These are phyloP conservation scores for Leccinum imitatum DNA, from an alignment of 768 basidiomycete genomes.

Conservation along the genomic window DNA sequence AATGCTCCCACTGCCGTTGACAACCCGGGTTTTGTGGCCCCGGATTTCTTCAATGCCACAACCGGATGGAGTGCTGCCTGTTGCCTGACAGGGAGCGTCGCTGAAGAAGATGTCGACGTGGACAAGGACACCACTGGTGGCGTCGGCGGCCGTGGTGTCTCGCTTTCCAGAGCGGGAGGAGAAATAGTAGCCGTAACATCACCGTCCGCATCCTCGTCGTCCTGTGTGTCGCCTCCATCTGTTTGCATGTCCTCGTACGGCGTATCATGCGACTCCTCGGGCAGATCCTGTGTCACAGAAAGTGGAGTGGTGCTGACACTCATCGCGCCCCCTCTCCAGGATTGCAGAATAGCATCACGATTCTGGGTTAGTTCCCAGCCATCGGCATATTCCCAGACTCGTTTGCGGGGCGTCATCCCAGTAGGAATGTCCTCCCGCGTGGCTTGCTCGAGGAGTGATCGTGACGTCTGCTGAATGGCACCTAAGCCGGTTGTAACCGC, in stretches of 20 bases:
- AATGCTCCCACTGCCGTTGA: constrained; percentile 27
- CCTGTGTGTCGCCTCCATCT: constrained; percentile 28
- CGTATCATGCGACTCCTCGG: constrained; percentile 27
- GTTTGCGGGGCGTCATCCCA: constrained; percentile 76
- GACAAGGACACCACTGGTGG: constrained; percentile 34
- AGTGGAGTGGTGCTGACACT: constrained; percentile 38
- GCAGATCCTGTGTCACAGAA: constrained; percentile 37
- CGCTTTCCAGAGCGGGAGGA: constrained; percentile 4
- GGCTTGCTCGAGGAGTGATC: constrained; percentile 55
- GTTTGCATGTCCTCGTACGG: constrained; percentile 15
- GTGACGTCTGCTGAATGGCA: constrained; percentile 49
- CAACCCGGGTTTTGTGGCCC: constrained; percentile 21
- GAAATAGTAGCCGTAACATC: constrained; percentile 22
- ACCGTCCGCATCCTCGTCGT: constrained; percentile 12
- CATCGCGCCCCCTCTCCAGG: constrained; percentile 42
- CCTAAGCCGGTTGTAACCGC: constrained; percentile 44
- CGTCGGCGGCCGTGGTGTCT: constrained; percentile 17
- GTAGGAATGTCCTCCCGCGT: constrained; percentile 63
- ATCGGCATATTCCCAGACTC: constrained; percentile 66
- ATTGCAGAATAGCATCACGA: constrained; percentile 58
- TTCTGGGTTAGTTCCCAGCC: constrained; percentile 69
- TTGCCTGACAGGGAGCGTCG: constrained; percentile 25
- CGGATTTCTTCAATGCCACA: constrained; percentile 23
- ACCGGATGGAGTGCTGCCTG: constrained; percentile 8
- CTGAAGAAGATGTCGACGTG: constrained; percentile 40